Percentiles rank a stretch among this genome's conserved stretches.
Conservation (phyloP, 2,329 filamentous ascomycete genomes). For the Trichoderma arundinaceum region DNA sequence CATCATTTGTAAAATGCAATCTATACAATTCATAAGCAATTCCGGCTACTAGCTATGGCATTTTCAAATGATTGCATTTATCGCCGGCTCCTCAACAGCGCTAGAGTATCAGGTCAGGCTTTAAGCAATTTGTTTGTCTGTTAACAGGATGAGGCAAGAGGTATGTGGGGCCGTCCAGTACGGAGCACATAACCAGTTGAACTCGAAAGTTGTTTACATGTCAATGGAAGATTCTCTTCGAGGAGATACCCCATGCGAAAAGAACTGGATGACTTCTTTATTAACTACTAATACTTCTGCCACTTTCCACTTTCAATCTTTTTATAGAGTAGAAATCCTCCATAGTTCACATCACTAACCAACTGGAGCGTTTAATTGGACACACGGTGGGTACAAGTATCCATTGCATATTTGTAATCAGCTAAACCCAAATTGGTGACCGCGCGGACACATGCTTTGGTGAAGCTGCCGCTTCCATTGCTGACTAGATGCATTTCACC, state of each 20-base stretch:
- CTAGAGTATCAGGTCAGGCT: background rate
- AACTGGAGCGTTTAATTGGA: background rate
- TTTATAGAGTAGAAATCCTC: background rate
- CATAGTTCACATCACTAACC: background rate
- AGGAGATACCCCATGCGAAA: no score
- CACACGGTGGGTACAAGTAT: background rate
- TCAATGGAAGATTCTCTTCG: no score
- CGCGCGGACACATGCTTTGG: conserved; percentile 14
- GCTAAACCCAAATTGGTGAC: conserved; percentile 20
- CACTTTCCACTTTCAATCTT: background rate
- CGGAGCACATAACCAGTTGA: background rate
- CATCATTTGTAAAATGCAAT: background rate
- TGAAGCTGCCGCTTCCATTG: background rate
- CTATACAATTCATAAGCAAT: background rate
- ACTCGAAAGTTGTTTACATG: no score
- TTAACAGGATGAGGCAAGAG: background rate
- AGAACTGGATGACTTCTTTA: no score
- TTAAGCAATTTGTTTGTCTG: conserved; percentile 12
- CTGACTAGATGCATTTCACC: background rate
- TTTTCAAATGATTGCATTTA: background rate
- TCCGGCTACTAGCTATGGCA: background rate
- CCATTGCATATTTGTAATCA: background rate
- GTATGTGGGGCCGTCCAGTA: background rate
- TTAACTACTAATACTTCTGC: no score
- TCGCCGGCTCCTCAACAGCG: background rate